Percentiles rank a stretch among this genome's conserved stretches.
These are phyloP conservation scores for Blastocystis hominis DNA, from an alignment of 352 stramenopile species.

Conservation along the genomic window DNA sequence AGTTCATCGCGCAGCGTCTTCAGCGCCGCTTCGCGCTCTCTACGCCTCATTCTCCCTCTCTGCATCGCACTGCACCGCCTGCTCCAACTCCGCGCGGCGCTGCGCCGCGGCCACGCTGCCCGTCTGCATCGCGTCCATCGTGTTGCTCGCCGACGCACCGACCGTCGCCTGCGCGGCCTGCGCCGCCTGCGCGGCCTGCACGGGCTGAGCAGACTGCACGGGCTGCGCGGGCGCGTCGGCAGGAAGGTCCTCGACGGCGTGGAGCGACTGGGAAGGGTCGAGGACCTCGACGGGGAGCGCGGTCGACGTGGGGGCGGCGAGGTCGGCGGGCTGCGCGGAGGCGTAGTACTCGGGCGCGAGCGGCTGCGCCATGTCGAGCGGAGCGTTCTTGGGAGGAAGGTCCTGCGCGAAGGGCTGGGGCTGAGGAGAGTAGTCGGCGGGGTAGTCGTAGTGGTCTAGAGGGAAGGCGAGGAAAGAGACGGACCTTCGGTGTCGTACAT, in stretches of 20 bases:
- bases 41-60: neutral
- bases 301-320: neutral
- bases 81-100: neutral
- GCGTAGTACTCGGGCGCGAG: neutral
- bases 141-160: too few relatives aligned
- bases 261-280: neutral
- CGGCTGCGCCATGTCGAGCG: neutral
- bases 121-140: neutral
- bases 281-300: neutral
- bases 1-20: neutral
- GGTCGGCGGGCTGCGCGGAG: neutral
- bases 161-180: neutral
- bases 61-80: neutral
- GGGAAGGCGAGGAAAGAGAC: neutral
- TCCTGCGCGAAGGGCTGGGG: neutral
- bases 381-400: neutral
- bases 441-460: constrained; percentile 14
- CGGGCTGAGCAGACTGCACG: neutral
- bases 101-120: neutral
- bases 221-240: neutral
- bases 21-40: neutral
- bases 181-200: neutral
- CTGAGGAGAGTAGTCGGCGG: neutral
- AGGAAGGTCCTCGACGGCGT: too few relatives aligned
- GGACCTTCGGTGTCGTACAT: neutral